Conservation (phyloP, 257 asterid species). For the Thymus mandschuricus region DNA sequence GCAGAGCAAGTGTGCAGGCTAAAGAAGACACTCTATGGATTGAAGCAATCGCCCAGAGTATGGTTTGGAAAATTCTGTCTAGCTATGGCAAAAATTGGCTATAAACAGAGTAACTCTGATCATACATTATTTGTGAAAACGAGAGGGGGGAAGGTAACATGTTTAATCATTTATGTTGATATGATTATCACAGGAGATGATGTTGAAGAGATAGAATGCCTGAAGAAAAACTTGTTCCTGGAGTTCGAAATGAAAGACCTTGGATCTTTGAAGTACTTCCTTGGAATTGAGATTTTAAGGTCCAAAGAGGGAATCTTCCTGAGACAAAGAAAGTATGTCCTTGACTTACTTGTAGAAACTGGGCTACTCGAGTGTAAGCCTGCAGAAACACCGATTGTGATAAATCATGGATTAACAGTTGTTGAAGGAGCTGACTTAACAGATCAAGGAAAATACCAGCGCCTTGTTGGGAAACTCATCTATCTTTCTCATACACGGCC, state of each 20-base stretch:
- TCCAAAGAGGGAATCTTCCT: neutral
- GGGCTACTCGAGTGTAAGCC: neutral
- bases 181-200: slow-evolving; percentile 1
- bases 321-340: slow-evolving; percentile 1
- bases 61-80: neutral
- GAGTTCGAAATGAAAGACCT: slow-evolving; percentile 2
- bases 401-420: neutral
- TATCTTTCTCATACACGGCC: slow-evolving; percentile 1
- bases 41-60: neutral
- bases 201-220: neutral
- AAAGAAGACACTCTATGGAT: neutral
- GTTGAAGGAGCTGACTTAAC: neutral
- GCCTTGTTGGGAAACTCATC: slow-evolving; percentile 3
- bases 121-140: neutral
- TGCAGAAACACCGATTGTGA: neutral
- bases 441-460: slow-evolving; percentile 2
- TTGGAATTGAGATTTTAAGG: neutral
- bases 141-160: neutral
- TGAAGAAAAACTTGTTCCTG: neutral
- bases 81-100: neutral
- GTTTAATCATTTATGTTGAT: neutral
- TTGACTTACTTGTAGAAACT: neutral
- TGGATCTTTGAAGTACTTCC: neutral
- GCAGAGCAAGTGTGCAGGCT: neutral
- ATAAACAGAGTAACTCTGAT: neutral